Conservation (phyloP, 768 basidiomycete species). For the Pulveroboletus sp. region DNA sequence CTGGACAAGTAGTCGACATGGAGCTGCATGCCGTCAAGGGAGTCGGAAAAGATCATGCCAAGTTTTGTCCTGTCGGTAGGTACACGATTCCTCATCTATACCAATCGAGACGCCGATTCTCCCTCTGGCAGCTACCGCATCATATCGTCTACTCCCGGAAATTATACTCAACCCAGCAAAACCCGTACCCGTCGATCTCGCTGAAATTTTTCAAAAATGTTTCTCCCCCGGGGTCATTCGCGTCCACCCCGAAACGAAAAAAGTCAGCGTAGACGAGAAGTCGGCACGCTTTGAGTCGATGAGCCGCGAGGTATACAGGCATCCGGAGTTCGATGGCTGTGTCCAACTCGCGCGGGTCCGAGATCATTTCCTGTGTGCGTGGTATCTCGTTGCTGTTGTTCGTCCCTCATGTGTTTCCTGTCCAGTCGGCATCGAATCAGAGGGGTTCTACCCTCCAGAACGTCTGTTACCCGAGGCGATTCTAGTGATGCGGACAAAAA, state of each 20-base stretch:
- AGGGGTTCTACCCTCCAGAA: constrained; percentile 83
- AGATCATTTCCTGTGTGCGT: constrained; percentile 90
- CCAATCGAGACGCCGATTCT: background rate
- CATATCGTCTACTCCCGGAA: constrained; percentile 87
- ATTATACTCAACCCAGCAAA: constrained; percentile 65
- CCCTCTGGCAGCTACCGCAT: constrained; percentile 71
- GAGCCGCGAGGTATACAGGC: constrained; percentile 85
- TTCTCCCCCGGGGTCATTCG: constrained; percentile 82
- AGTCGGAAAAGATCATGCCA: constrained; percentile 91
- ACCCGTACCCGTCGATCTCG: constrained; percentile 72
- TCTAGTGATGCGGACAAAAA: constrained; percentile 77
- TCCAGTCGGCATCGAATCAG: constrained; percentile 85
- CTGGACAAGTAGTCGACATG: constrained; percentile 82
- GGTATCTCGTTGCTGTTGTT: background rate
- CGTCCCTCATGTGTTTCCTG: background rate
- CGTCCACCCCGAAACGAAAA: constrained; percentile 52
- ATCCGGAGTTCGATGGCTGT: constrained; percentile 81
- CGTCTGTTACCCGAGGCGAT: constrained; percentile 77
- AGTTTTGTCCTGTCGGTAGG: constrained; percentile 91
- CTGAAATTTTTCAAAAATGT: constrained; percentile 79
- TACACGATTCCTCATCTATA: background rate
- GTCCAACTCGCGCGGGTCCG: constrained; percentile 82
- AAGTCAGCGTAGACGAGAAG: constrained; percentile 56
- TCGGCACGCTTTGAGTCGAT: constrained; percentile 82
- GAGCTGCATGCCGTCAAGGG: constrained; percentile 91